Evolutionary conservation across 1,284 basidiomycete genomes (phyloP), one percentile per base, ranked within the genome.

Genomic region (Trichosporon inkin): DNA sequence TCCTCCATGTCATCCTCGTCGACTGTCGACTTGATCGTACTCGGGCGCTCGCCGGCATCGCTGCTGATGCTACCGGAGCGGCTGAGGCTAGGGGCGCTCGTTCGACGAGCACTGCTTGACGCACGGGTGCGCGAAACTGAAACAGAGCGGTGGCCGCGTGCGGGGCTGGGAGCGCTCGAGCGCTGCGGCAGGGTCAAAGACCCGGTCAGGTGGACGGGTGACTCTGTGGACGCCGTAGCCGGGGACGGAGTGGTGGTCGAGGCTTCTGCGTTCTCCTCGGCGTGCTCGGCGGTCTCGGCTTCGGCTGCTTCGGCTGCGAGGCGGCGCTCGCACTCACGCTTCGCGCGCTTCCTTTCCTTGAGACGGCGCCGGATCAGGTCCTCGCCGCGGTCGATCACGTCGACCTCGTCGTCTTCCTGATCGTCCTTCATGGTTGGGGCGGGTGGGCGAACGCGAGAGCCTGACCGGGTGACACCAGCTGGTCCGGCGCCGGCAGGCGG

Each of bases 321-420:
- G 8, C 57, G 61, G 62, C 69, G 66, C 59, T 68, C 71, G 44
- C 69, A 70, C 60, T 67, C 65, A 53, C 67, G 70, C 57, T 77
- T 70, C 40, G 75, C 74, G 55, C 77, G 73, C 60, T 76, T 77
- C 57, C 82, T 69, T 56, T 82, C 82, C 62, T 78, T 79, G 73
- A 81, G 80, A 28, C 83, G 69, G 40, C 80, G 74, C 37, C 80
- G 73, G 58, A 84, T 81, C 10, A 84, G 79, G 65, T 81, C 81
- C 61, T 82, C 82, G 8, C 83, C 83, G 24, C 82, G 73, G 67
- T 84, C 83, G 36, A 74, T 70, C 10, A 75, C 72, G 44, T 76
- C 68, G 10, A 78, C 75, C 61, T 81, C 82, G 60, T 84, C 82
- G 57, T 83, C 81, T 22, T 71, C 69, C 8, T 68, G 63, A 16